Evolutionary conservation across 768 basidiomycete species (phyloP).

Genomic region (Peribolospora kevripleyi): DNA sequence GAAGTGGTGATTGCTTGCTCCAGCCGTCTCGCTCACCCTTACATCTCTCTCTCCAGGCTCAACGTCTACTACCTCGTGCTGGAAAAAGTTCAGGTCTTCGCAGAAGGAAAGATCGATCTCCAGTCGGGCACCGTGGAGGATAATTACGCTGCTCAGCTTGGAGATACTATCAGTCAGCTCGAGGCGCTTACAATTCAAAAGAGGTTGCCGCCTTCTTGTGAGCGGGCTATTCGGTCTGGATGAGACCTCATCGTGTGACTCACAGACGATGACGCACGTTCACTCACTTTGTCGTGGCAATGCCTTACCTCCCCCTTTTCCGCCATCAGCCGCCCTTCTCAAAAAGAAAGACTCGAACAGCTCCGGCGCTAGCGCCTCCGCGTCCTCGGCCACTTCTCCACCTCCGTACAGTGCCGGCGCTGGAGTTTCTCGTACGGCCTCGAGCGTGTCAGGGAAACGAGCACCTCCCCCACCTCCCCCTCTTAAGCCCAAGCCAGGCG

Average conservation of each 20-base stretch:
- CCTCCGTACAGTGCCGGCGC: conserved; percentile 28
- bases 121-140: conserved; percentile 37
- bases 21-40: background rate
- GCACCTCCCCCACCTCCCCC: conserved; percentile 82
- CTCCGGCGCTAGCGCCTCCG: conserved; percentile 6
- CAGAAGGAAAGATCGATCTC: conserved; percentile 47
- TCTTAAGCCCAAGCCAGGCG: conserved; percentile 64
- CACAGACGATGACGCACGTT: conserved; percentile 51
- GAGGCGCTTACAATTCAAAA: conserved; percentile 31
- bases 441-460: conserved; percentile 35
- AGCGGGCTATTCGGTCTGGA: background rate
- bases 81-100: conserved; percentile 76
- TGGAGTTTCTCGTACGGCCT: conserved; percentile 20
- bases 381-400: conserved; percentile 20
- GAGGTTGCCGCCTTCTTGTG: background rate
- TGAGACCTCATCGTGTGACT: conserved; percentile 6
- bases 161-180: conserved; percentile 52
- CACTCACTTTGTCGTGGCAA: conserved; percentile 17
- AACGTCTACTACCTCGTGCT: conserved; percentile 84
- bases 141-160: conserved; percentile 63
- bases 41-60: conserved; percentile 28
- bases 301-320: background rate
- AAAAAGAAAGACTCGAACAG: background rate
- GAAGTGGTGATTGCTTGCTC: background rate
- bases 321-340: background rate